Evolutionary conservation across 1,139 yeast species (phyloP).

Genomic region (Saccharomyces hybrid): DNA sequence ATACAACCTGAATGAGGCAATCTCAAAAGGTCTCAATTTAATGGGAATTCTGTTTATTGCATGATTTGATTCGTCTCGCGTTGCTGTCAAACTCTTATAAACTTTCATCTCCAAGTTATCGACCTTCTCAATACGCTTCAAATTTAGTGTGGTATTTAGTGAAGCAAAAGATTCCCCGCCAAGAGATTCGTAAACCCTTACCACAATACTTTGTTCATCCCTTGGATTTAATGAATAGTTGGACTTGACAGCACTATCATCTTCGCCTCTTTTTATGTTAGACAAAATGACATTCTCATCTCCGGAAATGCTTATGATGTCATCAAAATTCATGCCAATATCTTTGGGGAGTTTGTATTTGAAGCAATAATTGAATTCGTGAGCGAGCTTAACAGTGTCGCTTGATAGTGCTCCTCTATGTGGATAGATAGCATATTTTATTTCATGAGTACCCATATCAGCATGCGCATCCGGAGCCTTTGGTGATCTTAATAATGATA

Average conservation of each 20-base stretch:
- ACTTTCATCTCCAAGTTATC: constrained; percentile 61
- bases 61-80: constrained; percentile 23
- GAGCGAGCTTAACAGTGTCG: constrained; percentile 65
- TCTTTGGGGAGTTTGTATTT: constrained; percentile 39
- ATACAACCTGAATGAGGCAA: constrained; percentile 54
- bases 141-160: constrained; percentile 38
- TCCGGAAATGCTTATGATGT: constrained; percentile 61
- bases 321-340: constrained; percentile 63
- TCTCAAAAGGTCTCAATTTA: constrained; percentile 65
- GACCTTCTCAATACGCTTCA: constrained; percentile 49
- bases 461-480: constrained; percentile 90
- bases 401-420: constrained; percentile 60
- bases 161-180: constrained; percentile 66
- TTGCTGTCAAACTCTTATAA: constrained; percentile 33
- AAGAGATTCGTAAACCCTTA: constrained; percentile 76
- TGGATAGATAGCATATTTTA: constrained; percentile 79
- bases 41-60: constrained; percentile 39
- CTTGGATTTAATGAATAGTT: constrained; percentile 26
- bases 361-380: constrained; percentile 66
- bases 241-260: constrained; percentile 50
- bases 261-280: constrained; percentile 81
- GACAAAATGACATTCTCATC: constrained; percentile 58
- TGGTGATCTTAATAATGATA: constrained; percentile 76
- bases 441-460: constrained; percentile 82
- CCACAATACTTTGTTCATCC: constrained; percentile 46